A percentile compares a stretch with the other conserved stretches of the same genome.
Evolutionary conservation across 2,329 filamentous ascomycete species (phyloP).

Genomic region (Cyphellophora europaea): DNA sequence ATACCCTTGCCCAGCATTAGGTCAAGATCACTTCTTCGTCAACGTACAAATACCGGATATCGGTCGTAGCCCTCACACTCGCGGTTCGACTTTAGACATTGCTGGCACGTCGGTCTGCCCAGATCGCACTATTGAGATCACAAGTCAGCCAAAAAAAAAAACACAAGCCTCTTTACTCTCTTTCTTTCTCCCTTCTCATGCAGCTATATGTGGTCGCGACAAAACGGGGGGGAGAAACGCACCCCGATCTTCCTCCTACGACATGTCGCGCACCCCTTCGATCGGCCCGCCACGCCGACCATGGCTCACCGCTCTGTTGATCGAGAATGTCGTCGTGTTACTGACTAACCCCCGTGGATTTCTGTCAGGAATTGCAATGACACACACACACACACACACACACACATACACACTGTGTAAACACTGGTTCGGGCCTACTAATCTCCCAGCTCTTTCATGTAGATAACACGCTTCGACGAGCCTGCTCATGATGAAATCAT

Average conservation of each 20-base stretch:
- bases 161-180: neutral
- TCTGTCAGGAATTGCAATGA: too few species aligned
- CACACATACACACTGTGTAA: too few species aligned
- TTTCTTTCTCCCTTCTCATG: too few species aligned
- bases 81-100: slow-evolving; percentile 1
- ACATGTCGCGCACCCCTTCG: slow-evolving; percentile 2
- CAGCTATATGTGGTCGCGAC: neutral
- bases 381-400: too few species aligned
- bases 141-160: neutral
- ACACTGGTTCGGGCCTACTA: too few species aligned
- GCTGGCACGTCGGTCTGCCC: slow-evolving; percentile 1
- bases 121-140: slow-evolving; percentile 1
- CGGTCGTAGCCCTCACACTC: neutral
- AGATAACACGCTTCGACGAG: too few species aligned
- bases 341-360: too few species aligned
- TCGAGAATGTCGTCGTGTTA: too few species aligned
- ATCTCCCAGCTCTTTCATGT: too few species aligned
- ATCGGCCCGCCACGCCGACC: slow-evolving; percentile 2
- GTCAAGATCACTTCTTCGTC: too few species aligned
- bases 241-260: slow-evolving; percentile 2
- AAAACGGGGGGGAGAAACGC: neutral
- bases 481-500: too few species aligned
- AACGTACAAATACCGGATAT: slow-evolving; percentile 2
- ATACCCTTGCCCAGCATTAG: neutral
- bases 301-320: too few species aligned